phyloP scores from a whole-genome alignment of 2,329 filamentous ascomycete species.

The Saccharata proteae region DNA sequence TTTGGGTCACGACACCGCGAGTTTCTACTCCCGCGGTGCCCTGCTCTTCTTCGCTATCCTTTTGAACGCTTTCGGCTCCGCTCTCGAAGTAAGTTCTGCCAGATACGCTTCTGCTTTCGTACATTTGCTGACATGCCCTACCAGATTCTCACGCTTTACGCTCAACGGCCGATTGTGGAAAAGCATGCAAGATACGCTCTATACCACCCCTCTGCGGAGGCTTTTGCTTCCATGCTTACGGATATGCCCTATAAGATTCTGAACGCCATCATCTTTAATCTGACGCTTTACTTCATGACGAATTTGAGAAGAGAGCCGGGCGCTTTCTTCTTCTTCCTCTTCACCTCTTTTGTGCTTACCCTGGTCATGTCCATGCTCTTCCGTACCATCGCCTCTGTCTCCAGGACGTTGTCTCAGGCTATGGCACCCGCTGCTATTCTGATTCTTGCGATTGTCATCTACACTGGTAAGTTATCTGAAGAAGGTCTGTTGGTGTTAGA shows the following conservation, averaged over 20 bases:
- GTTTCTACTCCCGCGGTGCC: slow-evolving; percentile 63
- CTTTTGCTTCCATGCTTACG: slow-evolving; percentile 49
- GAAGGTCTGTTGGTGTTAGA: no score
- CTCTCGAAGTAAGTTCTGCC: slow-evolving; percentile 42
- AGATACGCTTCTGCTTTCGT: neutral
- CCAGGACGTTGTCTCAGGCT: slow-evolving; percentile 48
- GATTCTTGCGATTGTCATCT: slow-evolving; percentile 49
- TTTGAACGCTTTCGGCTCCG: slow-evolving; percentile 65
- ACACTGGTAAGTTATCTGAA: no score
- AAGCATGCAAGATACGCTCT: slow-evolving; percentile 75
- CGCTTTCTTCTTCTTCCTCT: slow-evolving; percentile 36
- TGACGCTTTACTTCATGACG: slow-evolving; percentile 40
- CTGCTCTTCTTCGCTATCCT: slow-evolving; percentile 74
- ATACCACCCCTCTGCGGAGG: slow-evolving; percentile 76
- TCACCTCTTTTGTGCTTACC: slow-evolving; percentile 31
- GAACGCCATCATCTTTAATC: slow-evolving; percentile 30
- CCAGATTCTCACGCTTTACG: slow-evolving; percentile 71
- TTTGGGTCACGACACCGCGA: slow-evolving; percentile 45
- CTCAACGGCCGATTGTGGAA: slow-evolving; percentile 78
- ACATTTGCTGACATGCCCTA: slow-evolving; percentile 15
- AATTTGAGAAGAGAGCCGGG: slow-evolving; percentile 33
- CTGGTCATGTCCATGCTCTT: slow-evolving; percentile 35
- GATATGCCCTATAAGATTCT: slow-evolving; percentile 34
- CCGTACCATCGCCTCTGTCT: slow-evolving; percentile 47
- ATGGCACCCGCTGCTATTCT: slow-evolving; percentile 40